phyloP scores from a whole-genome alignment of 345 rosid genomes.

The Odontarrhena argentea region DNA sequence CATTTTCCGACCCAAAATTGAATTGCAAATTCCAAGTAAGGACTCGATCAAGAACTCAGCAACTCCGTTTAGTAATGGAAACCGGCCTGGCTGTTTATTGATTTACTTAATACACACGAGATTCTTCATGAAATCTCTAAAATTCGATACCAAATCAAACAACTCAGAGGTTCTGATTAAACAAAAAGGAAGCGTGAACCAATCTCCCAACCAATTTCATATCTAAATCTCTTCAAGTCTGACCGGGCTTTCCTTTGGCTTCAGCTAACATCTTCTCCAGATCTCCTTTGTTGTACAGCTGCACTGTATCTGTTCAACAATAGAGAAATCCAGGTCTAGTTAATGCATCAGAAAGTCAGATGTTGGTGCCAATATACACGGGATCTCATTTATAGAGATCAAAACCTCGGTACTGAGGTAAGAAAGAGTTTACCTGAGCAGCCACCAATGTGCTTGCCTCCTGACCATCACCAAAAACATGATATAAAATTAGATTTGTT shows the following conservation, averaged over 20 bases:
- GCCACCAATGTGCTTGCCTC: slow-evolving; percentile 95
- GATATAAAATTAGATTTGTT: not conserved
- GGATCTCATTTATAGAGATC: not conserved
- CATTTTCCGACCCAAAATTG: slow-evolving; percentile 4
- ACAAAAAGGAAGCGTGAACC: slow-evolving; percentile 15
- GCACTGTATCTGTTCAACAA: slow-evolving; percentile 68
- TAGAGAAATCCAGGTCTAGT: slow-evolving; percentile 18
- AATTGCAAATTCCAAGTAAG: slow-evolving; percentile 12
- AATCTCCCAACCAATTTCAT: slow-evolving; percentile 22
- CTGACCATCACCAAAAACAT: slow-evolving; percentile 48
- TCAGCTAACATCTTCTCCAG: slow-evolving; percentile 67
- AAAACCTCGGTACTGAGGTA: not conserved
- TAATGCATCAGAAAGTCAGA: slow-evolving; percentile 15
- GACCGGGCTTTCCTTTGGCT: slow-evolving; percentile 48
- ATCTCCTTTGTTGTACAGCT: slow-evolving; percentile 68
- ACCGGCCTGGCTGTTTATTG: not conserved
- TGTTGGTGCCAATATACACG: not conserved
- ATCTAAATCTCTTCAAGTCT: slow-evolving; percentile 9
- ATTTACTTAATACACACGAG: slow-evolving; percentile 18
- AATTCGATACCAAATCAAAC: slow-evolving; percentile 3
- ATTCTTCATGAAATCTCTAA: slow-evolving; percentile 8
- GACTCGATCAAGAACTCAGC: slow-evolving; percentile 36
- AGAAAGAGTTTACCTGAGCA: slow-evolving; percentile 70
- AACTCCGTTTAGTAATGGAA: slow-evolving; percentile 15
- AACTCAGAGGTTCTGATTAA: slow-evolving; percentile 12